Conservation (phyloP, 2,329 filamentous ascomycete species). For the Fusarium oligoseptatum region DNA sequence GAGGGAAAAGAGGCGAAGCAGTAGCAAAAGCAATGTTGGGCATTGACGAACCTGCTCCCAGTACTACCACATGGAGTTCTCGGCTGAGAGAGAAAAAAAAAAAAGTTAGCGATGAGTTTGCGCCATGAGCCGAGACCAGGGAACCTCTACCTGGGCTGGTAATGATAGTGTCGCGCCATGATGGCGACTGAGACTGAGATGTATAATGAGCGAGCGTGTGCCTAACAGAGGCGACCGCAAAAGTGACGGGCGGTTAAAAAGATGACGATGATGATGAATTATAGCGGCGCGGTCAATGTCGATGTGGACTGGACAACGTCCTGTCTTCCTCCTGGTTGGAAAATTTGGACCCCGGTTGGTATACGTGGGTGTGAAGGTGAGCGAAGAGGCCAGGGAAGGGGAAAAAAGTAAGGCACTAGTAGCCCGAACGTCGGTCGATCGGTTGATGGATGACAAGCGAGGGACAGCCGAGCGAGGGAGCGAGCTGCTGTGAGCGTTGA, state of each 20-base stretch:
- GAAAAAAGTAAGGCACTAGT: constrained; percentile 22
- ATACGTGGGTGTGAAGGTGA: constrained; percentile 7
- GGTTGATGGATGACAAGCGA: constrained; percentile 20
- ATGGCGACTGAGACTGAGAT: constrained; percentile 21
- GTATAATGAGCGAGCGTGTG: constrained; percentile 21
- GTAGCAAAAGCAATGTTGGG: constrained; percentile 18
- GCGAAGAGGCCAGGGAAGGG: constrained; percentile 14
- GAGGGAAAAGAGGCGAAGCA: constrained; percentile 10
- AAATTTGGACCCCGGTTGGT: constrained; percentile 17
- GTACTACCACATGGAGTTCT: constrained; percentile 86
- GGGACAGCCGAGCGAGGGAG: constrained; percentile 19
- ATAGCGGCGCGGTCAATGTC: constrained; percentile 1
- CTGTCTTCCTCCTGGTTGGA: constrained; percentile 25
- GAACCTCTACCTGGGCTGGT: constrained; percentile 43
- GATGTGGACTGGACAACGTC: constrained; percentile 2
- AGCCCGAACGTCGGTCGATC: constrained; percentile 15
- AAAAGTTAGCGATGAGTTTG: constrained; percentile 32
- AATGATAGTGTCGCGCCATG: constrained; percentile 48
- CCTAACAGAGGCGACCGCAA: constrained; percentile 12
- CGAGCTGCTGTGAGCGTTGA: constrained; percentile 10
- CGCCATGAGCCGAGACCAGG: not conserved
- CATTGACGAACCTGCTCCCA: constrained; percentile 76
- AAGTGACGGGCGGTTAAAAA: constrained; percentile 2
- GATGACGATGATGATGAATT: constrained; percentile 2
- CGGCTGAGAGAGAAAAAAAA: constrained; percentile 61